These are phyloP conservation scores for Purpureocillium lavendulum DNA, from an alignment of 2,329 filamentous ascomycete genomes.

Conservation along the genomic window DNA sequence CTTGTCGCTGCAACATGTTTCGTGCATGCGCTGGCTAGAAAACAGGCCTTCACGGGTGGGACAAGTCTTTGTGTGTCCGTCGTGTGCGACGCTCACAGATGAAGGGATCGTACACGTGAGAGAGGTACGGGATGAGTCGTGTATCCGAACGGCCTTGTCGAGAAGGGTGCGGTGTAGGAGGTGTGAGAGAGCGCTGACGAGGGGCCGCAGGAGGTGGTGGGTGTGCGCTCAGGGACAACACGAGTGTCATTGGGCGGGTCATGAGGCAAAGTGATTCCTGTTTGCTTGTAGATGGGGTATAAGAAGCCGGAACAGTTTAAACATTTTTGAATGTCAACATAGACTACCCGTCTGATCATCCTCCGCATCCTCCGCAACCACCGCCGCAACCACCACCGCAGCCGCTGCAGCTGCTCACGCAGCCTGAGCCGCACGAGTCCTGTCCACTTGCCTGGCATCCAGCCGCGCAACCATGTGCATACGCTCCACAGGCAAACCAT, in stretches of 20 bases:
- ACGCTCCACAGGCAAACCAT: slow-evolving; percentile 10
- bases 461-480: slow-evolving; percentile 8
- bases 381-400: slow-evolving; percentile 6
- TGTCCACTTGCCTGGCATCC: slow-evolving; percentile 8
- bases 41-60: no score
- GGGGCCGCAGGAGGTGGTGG: slow-evolving; percentile 8
- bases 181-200: slow-evolving; percentile 6
- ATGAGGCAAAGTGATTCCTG: slow-evolving; percentile 3
- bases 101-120: slow-evolving; percentile 1
- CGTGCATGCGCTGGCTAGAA: neutral
- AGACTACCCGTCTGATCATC: slow-evolving; percentile 4
- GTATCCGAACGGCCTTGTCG: slow-evolving; percentile 1
- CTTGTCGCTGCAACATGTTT: slow-evolving; percentile 7
- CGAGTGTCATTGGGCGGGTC: slow-evolving; percentile 10
- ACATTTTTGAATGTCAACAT: neutral
- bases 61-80: slow-evolving; percentile 4
- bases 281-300: no score
- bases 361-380: slow-evolving; percentile 11
- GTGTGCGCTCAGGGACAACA: slow-evolving; percentile 6
- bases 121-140: slow-evolving; percentile 5
- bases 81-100: slow-evolving; percentile 4
- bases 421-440: slow-evolving; percentile 14
- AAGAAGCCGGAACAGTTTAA: no score
- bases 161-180: slow-evolving; percentile 6
- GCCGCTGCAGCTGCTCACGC: slow-evolving; percentile 9